phyloP scores from a whole-genome alignment of 768 basidiomycete genomes.

The Boletus reticuloceps region DNA sequence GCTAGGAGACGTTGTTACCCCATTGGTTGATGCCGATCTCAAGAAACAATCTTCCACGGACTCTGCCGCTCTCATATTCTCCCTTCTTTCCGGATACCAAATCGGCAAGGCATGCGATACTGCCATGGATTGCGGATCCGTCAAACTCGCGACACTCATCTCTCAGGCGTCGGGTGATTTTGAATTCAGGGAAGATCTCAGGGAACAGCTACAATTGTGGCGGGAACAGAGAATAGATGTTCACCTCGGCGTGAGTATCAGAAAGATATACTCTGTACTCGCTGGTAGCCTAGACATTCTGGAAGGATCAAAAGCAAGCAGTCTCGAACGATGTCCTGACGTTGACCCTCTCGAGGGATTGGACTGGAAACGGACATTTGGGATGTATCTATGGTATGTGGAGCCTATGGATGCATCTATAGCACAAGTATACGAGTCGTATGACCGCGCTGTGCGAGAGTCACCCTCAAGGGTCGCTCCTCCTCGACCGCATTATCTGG shows the following conservation, averaged over 20 bases:
- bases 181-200: slow-evolving; percentile 69
- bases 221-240: slow-evolving; percentile 68
- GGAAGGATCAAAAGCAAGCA: slow-evolving; percentile 51
- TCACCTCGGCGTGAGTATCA: slow-evolving; percentile 63
- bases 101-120: slow-evolving; percentile 76
- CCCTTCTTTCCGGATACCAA: slow-evolving; percentile 83
- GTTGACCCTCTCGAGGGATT: slow-evolving; percentile 66
- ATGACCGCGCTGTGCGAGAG: slow-evolving; percentile 43
- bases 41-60: slow-evolving; percentile 44
- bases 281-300: slow-evolving; percentile 70
- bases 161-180: slow-evolving; percentile 82
- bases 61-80: slow-evolving; percentile 60
- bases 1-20: slow-evolving; percentile 72
- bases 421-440: slow-evolving; percentile 63
- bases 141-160: slow-evolving; percentile 86
- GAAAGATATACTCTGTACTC: slow-evolving; percentile 81
- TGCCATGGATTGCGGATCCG: slow-evolving; percentile 71
- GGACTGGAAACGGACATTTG: slow-evolving; percentile 95
- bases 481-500: slow-evolving; percentile 60
- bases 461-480: slow-evolving; percentile 42
- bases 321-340: slow-evolving; percentile 51
- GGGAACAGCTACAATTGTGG: slow-evolving; percentile 81
- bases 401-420: slow-evolving; percentile 69
- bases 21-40: slow-evolving; percentile 71
- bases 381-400: slow-evolving; percentile 87